Evolutionary conservation across 805 yeast species (phyloP).

Genomic region (Saccharomycopsis sp.): DNA sequence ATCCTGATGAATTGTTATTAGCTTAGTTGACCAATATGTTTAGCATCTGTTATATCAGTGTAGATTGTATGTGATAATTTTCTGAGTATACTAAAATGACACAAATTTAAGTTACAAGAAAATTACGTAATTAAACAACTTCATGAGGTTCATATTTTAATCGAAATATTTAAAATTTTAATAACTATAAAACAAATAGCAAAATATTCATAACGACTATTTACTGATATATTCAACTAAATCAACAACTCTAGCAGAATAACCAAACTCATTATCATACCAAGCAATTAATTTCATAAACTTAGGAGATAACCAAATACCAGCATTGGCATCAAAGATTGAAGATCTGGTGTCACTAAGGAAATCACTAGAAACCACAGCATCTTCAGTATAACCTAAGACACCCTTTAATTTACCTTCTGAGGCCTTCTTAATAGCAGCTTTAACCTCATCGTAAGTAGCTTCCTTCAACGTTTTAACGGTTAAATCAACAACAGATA

Average conservation of each 20-base stretch:
- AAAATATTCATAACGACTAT: too few species aligned
- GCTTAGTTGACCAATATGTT: too few species aligned
- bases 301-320: constrained; percentile 76
- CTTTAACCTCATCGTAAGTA: constrained; percentile 75
- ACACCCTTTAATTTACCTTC: constrained; percentile 73
- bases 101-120: too few species aligned
- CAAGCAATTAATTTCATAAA: constrained; percentile 88
- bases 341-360: constrained; percentile 75
- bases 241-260: constrained; percentile 94
- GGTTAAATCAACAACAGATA: constrained; percentile 88
- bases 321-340: constrained; percentile 85
- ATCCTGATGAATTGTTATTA: constrained; percentile 16
- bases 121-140: too few species aligned
- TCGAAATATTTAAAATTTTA: too few species aligned
- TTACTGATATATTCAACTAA: constrained; percentile 34
- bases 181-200: too few species aligned
- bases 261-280: constrained; percentile 96
- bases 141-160: too few species aligned
- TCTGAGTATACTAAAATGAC: too few species aligned
- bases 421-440: constrained; percentile 64
- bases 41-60: too few species aligned
- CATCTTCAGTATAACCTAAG: constrained; percentile 85
- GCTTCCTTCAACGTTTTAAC: constrained; percentile 69
- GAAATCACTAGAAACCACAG: constrained; percentile 87
- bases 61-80: too few species aligned